phyloP scores from a whole-genome alignment of 1,139 yeast genomes.

The Lipomyces yarrowii region DNA sequence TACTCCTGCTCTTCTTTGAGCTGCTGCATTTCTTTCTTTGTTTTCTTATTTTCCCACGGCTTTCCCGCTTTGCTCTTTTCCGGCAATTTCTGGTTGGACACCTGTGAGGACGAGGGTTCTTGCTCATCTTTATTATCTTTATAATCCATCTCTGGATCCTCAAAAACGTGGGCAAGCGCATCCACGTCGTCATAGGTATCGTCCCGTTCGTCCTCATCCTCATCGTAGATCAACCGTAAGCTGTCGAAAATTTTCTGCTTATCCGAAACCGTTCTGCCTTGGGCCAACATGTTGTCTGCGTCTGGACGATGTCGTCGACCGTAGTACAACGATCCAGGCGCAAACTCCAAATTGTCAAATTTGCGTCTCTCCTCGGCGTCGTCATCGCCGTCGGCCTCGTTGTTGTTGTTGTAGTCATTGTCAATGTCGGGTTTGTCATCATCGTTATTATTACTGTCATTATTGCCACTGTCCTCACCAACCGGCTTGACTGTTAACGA shows the following conservation, averaged over 20 bases:
- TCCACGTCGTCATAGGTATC: slow-evolving; percentile 84
- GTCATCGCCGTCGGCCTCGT: slow-evolving; percentile 37
- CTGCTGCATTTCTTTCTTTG: slow-evolving; percentile 4
- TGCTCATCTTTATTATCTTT: background rate
- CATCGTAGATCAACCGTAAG: slow-evolving; percentile 63
- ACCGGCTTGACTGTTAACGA: slow-evolving; percentile 19
- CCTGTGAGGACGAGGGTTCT: slow-evolving; percentile 20
- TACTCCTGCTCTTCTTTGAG: slow-evolving; percentile 25
- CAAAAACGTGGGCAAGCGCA: slow-evolving; percentile 45
- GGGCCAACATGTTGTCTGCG: slow-evolving; percentile 35
- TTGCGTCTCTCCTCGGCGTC: slow-evolving; percentile 43
- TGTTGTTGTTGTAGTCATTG: slow-evolving; percentile 32
- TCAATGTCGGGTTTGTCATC: slow-evolving; percentile 16
- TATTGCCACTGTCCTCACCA: slow-evolving; percentile 1
- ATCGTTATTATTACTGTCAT: slow-evolving; percentile 33
- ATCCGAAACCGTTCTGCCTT: slow-evolving; percentile 28
- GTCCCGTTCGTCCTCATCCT: slow-evolving; percentile 79
- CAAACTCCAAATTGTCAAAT: slow-evolving; percentile 30
- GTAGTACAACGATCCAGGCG: slow-evolving; percentile 20
- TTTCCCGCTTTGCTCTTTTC: background rate
- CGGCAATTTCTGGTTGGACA: background rate
- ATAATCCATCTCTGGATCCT: slow-evolving; percentile 8
- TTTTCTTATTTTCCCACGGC: slow-evolving; percentile 31
- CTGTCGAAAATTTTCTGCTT: slow-evolving; percentile 56
- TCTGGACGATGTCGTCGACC: slow-evolving; percentile 32